A percentile compares a stretch with the other conserved stretches of the same genome.
phyloP scores from a whole-genome alignment of 306 rosid genomes.

The Parietaria judaica region DNA sequence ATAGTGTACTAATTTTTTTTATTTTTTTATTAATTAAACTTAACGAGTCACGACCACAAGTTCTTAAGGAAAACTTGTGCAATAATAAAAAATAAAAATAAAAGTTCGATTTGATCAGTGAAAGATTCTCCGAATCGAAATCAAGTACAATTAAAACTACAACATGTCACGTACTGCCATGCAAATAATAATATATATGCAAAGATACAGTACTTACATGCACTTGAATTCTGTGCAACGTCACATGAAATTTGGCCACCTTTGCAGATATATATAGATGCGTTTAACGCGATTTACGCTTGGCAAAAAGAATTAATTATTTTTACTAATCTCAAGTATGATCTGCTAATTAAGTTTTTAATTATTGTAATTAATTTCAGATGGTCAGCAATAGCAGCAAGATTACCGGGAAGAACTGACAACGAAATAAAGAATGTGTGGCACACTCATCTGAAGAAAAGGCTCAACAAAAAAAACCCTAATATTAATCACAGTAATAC shows the following conservation, averaged over 20 bases:
- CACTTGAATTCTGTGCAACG: background rate
- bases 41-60: no score
- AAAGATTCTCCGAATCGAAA: constrained; percentile 39
- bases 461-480: constrained; percentile 19
- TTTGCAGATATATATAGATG: background rate
- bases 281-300: no score
- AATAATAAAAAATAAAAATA: background rate
- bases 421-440: constrained; percentile 92
- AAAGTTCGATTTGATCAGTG: constrained; percentile 4
- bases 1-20: no score
- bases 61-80: no score
- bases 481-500: no score
- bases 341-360: background rate
- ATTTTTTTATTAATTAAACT: no score
- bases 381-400: constrained; percentile 95
- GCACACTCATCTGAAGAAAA: constrained; percentile 96
- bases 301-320: background rate
- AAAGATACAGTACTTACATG: no score
- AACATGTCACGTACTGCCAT: background rate
- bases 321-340: background rate
- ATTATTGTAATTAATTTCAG: constrained; percentile 20
- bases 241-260: background rate
- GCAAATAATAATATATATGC: no score
- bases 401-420: constrained; percentile 84
- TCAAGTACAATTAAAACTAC: constrained; percentile 8